These are phyloP conservation scores for Zopfochytrium polystomum DNA, from an alignment of 371 early-diverging fungal species.

Conservation along the genomic window DNA sequence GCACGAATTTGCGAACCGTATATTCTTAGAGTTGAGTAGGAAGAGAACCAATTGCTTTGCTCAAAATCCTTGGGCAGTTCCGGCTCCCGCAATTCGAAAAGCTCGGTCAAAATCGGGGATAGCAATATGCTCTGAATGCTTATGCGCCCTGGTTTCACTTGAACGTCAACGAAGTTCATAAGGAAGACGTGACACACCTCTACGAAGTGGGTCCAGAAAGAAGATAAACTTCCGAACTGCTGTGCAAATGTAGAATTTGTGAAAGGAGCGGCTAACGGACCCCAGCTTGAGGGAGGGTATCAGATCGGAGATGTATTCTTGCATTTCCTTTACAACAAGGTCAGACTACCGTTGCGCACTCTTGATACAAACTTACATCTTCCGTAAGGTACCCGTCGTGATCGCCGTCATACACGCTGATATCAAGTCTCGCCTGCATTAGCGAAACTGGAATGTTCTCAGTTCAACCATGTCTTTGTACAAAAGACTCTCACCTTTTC, in stretches of 20 bases:
- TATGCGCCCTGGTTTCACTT: slow-evolving; percentile 34
- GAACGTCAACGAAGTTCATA: background rate
- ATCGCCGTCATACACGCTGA: slow-evolving; percentile 44
- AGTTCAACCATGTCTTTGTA: background rate
- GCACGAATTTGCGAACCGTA: slow-evolving; percentile 32
- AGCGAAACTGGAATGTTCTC: slow-evolving; percentile 36
- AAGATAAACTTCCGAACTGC: slow-evolving; percentile 48
- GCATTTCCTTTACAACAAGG: slow-evolving; percentile 32
- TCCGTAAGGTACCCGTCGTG: slow-evolving; percentile 49
- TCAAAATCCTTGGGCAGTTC: slow-evolving; percentile 39
- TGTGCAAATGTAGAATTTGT: slow-evolving; percentile 48
- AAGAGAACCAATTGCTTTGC: slow-evolving; percentile 49
- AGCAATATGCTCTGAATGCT: slow-evolving; percentile 45
- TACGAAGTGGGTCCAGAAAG: slow-evolving; percentile 45
- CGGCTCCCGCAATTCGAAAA: slow-evolving; percentile 51
- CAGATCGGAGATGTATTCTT: slow-evolving; percentile 44
- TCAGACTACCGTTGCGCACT: background rate
- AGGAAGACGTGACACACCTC: slow-evolving; percentile 28
- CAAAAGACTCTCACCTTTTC: slow-evolving; percentile 33
- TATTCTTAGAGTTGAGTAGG: slow-evolving; percentile 32
- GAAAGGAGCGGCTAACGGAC: slow-evolving; percentile 27
- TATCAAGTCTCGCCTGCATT: slow-evolving; percentile 44
- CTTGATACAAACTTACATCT: slow-evolving; percentile 18
- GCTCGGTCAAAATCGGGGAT: slow-evolving; percentile 49
- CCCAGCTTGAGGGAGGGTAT: slow-evolving; percentile 44